Evolutionary conservation across 108 stramenopile species (phyloP), one percentile per base, ranked within the genome.

Genomic region (Aurantiochytrium sp.): DNA sequence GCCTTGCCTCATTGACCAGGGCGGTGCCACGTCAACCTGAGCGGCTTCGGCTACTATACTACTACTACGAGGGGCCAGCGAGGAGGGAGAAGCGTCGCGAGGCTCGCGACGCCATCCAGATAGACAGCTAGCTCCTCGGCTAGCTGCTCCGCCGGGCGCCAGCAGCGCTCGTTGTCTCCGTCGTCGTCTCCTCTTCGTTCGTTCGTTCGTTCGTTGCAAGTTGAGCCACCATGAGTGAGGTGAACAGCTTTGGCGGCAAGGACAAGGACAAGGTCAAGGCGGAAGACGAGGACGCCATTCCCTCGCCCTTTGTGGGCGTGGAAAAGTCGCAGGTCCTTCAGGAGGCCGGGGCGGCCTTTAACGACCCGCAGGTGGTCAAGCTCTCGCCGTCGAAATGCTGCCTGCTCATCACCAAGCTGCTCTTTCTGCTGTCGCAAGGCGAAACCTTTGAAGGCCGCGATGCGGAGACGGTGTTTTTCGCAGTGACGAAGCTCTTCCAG

Each of bases 401-500:
- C 90, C 96, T 96, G 87, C 97, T 98, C 58, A 98, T 99, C 93
- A 98, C 98, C 44, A 98, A 99, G 91, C 91, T 99, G 51, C 94
- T 99, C 25, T 92, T 94, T 88, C 91, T 95, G 59, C 91, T 94
- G 29, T 72, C 92, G 14, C 72, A 92, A 87, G 92, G 94, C 8
- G 93, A 95, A 60, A 90, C 91, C 49, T 90, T 96, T 21, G 89
- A 72, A 0, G 87, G 72, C 14, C 90, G 93, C 42, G 97, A 98
- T 92, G 96, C 96, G 2, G 97, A 96, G 5, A 97, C 98, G 72
- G 98, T 99, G 43, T 99, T 99, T 89, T 99, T 99, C 89, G 99
- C 98, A 4, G 99, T 99, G 6, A 99, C 99, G 28, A 99, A 99
- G 93, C 95, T 99, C 44, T 99, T 99, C 91, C 97, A 98, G 97